Conservation (phyloP, 768 basidiomycete species). For the Naganishia onofrii region DNA sequence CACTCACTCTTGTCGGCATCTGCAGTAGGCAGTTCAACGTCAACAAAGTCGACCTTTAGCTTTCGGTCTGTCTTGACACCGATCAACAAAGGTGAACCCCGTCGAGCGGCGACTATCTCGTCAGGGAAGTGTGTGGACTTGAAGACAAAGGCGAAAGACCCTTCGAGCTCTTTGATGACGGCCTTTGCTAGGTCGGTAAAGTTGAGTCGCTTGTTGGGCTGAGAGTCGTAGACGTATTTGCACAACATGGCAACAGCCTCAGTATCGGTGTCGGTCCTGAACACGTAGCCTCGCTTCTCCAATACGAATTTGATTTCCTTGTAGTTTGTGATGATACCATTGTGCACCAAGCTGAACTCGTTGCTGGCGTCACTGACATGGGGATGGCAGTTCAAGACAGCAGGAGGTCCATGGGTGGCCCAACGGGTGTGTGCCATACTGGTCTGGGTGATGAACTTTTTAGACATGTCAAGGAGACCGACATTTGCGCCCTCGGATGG, state of each 20-base stretch:
- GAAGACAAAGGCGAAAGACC: slow-evolving; percentile 99
- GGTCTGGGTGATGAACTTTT: slow-evolving; percentile 78
- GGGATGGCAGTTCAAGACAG: slow-evolving; percentile 88
- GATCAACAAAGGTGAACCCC: slow-evolving; percentile 91
- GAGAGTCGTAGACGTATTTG: slow-evolving; percentile 95
- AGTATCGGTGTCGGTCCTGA: slow-evolving; percentile 94
- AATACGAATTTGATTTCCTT: slow-evolving; percentile 84
- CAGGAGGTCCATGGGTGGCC: slow-evolving; percentile 95
- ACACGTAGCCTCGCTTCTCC: slow-evolving; percentile 90
- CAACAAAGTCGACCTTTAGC: slow-evolving; percentile 98
- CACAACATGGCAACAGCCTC: slow-evolving; percentile 93
- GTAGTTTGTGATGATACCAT: slow-evolving; percentile 90
- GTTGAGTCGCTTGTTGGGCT: slow-evolving; percentile 74
- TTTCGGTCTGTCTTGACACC: slow-evolving; percentile 99
- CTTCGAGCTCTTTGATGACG: slow-evolving; percentile 94
- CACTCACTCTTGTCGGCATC: slow-evolving; percentile 32
- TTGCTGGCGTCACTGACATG: slow-evolving; percentile 71
- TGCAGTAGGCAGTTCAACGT: slow-evolving; percentile 83
- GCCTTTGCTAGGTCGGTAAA: slow-evolving; percentile 93
- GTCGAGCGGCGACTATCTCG: slow-evolving; percentile 90
- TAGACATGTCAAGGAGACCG: slow-evolving; percentile 64
- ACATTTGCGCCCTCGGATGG: slow-evolving; percentile 25
- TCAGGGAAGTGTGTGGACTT: slow-evolving; percentile 94
- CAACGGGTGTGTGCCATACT: slow-evolving; percentile 99
- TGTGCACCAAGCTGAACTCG: slow-evolving; percentile 94